Conservation (phyloP, 2,329 filamentous ascomycete genomes). For the Chrysosporium queenslandicum region DNA sequence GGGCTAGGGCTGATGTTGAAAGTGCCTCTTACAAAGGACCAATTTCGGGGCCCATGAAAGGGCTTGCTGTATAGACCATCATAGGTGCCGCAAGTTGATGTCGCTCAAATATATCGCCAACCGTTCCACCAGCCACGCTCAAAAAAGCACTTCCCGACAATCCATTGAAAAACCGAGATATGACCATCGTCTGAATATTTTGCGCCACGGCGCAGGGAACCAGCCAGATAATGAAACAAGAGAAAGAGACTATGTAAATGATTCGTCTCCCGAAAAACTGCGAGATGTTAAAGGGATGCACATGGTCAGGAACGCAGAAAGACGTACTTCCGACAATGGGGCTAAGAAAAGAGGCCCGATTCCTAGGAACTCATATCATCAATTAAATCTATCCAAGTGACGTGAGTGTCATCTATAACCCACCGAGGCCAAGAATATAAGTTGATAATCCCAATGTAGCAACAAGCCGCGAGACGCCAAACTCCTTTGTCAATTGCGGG, state of each 20-base stretch:
- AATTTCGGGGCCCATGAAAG: slow-evolving; percentile 49
- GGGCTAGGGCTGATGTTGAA: not conserved
- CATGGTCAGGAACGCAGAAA: not conserved
- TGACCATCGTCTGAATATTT: slow-evolving; percentile 70
- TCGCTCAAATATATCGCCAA: slow-evolving; percentile 65
- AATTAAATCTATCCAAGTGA: slow-evolving; percentile 21
- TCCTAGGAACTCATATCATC: slow-evolving; percentile 22
- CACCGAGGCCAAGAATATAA: slow-evolving; percentile 67
- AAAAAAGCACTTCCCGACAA: slow-evolving; percentile 44
- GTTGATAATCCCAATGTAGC: slow-evolving; percentile 71
- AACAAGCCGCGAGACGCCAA: slow-evolving; percentile 58
- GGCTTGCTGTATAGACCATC: slow-evolving; percentile 63
- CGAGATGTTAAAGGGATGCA: not conserved
- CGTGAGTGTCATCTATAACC: slow-evolving; percentile 13
- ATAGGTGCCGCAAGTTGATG: slow-evolving; percentile 67
- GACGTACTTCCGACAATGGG: slow-evolving; percentile 48
- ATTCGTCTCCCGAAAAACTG: slow-evolving; percentile 72
- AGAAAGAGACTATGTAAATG: slow-evolving; percentile 67
- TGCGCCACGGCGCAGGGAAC: slow-evolving; percentile 71
- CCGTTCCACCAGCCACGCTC: slow-evolving; percentile 70
- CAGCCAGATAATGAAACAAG: slow-evolving; percentile 66
- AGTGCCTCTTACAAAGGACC: slow-evolving; percentile 40
- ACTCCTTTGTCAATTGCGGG: slow-evolving; percentile 62
- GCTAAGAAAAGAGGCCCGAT: slow-evolving; percentile 54
- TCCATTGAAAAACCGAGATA: slow-evolving; percentile 60